phyloP scores from a whole-genome alignment of 768 basidiomycete genomes.

The Lanmaoa rubissima region DNA sequence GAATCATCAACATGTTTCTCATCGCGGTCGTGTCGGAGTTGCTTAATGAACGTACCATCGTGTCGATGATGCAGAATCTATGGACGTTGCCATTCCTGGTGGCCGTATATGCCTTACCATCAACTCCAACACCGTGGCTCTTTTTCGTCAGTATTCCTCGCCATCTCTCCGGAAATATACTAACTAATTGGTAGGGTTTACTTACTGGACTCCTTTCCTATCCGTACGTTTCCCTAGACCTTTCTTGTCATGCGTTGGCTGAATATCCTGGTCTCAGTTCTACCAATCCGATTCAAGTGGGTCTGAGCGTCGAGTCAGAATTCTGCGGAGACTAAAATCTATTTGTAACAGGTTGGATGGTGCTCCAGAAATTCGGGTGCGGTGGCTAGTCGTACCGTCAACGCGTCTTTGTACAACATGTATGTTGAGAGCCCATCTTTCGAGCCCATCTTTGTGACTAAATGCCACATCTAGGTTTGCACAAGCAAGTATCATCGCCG shows the following conservation, averaged over 20 bases:
- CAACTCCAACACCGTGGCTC: constrained; percentile 50
- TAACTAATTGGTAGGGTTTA: constrained; percentile 32
- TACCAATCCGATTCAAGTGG: constrained; percentile 50
- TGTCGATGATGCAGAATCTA: constrained; percentile 52
- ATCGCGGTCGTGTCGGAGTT: constrained; percentile 51
- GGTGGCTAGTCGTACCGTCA: constrained; percentile 58
- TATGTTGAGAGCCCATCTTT: constrained; percentile 1
- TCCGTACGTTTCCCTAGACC: constrained; percentile 31
- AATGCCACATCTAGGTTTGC: constrained; percentile 33
- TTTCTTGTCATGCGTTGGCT: neutral
- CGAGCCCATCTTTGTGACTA: neutral
- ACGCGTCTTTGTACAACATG: constrained; percentile 61
- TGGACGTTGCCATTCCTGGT: constrained; percentile 65
- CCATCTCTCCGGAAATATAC: neutral
- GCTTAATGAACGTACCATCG: constrained; percentile 51
- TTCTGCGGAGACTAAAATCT: neutral
- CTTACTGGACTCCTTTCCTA: constrained; percentile 45
- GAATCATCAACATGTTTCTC: constrained; percentile 51
- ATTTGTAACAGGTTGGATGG: constrained; percentile 44
- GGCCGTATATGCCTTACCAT: constrained; percentile 49
- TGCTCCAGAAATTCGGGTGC: constrained; percentile 59
- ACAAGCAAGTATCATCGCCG: constrained; percentile 44
- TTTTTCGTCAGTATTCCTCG: constrained; percentile 42
- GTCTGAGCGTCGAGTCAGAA: neutral
- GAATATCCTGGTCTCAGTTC: constrained; percentile 29